phyloP scores from a whole-genome alignment of 805 yeast genomes.

The Candida maltosa region DNA sequence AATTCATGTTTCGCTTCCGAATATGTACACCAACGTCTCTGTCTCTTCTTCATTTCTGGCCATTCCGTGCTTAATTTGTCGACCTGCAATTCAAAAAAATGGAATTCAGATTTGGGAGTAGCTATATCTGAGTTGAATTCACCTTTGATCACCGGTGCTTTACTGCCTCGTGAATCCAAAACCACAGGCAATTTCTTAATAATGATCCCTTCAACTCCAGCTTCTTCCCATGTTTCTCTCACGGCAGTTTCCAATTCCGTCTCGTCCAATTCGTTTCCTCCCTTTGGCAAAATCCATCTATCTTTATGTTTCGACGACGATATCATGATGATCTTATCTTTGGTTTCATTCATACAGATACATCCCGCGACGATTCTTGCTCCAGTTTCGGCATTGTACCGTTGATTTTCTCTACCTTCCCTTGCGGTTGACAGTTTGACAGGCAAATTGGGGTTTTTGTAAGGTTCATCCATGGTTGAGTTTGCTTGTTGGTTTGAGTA shows the following conservation, averaged over 20 bases:
- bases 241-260: constrained; percentile 54
- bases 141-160: constrained; percentile 34
- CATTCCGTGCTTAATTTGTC: constrained; percentile 54
- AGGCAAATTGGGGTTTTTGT: constrained; percentile 1
- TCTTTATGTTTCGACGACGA: constrained; percentile 67
- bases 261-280: constrained; percentile 91
- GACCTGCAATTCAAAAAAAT: constrained; percentile 76
- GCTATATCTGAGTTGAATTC: constrained; percentile 31
- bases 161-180: constrained; percentile 48
- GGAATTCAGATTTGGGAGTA: constrained; percentile 81
- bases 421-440: constrained; percentile 29
- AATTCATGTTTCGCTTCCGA: constrained; percentile 65
- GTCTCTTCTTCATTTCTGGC: constrained; percentile 71
- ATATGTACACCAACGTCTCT: constrained; percentile 73
- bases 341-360: constrained; percentile 59
- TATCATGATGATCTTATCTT: constrained; percentile 69
- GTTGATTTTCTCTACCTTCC: constrained; percentile 56
- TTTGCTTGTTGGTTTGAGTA: not conserved
- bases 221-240: constrained; percentile 98
- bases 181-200: constrained; percentile 57
- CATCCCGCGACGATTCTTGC: constrained; percentile 94
- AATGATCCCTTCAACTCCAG: constrained; percentile 77
- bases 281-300: constrained; percentile 91
- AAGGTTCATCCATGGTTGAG: not conserved
- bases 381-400: constrained; percentile 59